Percentiles rank a stretch among this genome's conserved stretches.
phyloP scores from a whole-genome alignment of 495 filamentous ascomycete species.

The Xylaria castorea region DNA sequence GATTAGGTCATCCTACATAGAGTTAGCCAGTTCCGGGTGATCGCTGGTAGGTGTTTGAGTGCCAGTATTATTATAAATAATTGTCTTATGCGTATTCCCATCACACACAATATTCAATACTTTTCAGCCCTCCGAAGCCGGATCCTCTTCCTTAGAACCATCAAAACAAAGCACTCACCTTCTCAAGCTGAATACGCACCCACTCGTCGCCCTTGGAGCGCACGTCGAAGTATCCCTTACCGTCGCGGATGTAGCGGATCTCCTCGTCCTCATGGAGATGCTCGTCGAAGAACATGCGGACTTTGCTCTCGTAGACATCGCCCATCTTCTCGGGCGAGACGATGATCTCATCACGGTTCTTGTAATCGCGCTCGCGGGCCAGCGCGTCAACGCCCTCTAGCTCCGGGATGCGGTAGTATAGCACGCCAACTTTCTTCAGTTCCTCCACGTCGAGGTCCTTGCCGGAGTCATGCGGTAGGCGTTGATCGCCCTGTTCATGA shows the following conservation, averaged over 20 bases:
- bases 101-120: not conserved
- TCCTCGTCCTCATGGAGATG: conserved; percentile 99
- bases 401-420: conserved; percentile 72
- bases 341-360: conserved; percentile 91
- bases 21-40: not conserved
- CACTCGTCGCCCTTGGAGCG: conserved; percentile 74
- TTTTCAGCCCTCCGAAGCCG: not conserved
- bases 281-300: conserved; percentile 91
- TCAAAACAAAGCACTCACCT: conserved; percentile 50
- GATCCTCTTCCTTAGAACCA: not conserved
- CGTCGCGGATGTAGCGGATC: conserved; percentile 95
- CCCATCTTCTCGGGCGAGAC: conserved; percentile 92
- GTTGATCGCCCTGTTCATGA: conserved; percentile 80
- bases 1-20: conserved; percentile 63
- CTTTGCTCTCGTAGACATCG: conserved; percentile 83
- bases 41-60: not conserved
- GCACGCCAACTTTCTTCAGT: conserved; percentile 76
- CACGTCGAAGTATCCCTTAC: conserved; percentile 93
- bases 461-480: conserved; percentile 86
- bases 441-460: conserved; percentile 63
- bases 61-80: not conserved
- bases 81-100: not conserved
- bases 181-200: conserved; percentile 82
- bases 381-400: conserved; percentile 72
- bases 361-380: conserved; percentile 79